A percentile compares a stretch with the other conserved stretches of the same genome.
phyloP scores from a whole-genome alignment of 768 basidiomycete species.

The Candolleomyces aberdarensis region DNA sequence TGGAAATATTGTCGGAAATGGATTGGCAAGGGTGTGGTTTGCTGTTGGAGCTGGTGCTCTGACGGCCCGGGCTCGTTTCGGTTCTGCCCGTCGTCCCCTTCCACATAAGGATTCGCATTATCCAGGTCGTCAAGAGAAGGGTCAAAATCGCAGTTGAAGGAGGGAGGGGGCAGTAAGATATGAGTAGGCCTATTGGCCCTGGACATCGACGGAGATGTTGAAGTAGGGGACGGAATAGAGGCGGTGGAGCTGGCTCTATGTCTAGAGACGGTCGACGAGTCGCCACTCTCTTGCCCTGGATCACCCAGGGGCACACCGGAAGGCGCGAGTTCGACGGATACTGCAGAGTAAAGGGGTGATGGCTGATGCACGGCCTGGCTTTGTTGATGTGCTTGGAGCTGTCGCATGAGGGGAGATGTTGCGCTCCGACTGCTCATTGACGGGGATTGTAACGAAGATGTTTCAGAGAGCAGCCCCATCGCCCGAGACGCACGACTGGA shows the following conservation, averaged over 20 bases:
- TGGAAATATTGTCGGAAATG: neutral
- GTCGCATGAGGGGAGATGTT: neutral
- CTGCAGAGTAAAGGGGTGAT: neutral
- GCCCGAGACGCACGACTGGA: neutral
- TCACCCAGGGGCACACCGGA: neutral
- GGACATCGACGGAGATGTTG: neutral
- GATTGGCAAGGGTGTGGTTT: neutral
- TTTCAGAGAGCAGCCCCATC: neutral
- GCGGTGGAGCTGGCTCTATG: neutral
- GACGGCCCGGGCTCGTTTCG: neutral
- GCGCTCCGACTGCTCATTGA: neutral
- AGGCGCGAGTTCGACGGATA: neutral
- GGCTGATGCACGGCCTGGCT: neutral
- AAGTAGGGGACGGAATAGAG: neutral
- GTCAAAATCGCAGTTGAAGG: conserved; percentile 8
- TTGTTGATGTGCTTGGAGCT: conserved; percentile 1
- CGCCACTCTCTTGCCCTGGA: neutral
- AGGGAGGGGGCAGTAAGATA: conserved; percentile 2
- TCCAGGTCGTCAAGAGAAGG: conserved; percentile 6
- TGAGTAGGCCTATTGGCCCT: conserved; percentile 7
- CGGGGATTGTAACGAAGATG: neutral
- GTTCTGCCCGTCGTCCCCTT: neutral
- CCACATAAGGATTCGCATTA: neutral
- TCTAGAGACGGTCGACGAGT: neutral
- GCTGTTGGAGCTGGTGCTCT: neutral